Base-by-base conservation (phyloP, 139 green algal species). In the Limnomonas spitsbergensis region DNA sequence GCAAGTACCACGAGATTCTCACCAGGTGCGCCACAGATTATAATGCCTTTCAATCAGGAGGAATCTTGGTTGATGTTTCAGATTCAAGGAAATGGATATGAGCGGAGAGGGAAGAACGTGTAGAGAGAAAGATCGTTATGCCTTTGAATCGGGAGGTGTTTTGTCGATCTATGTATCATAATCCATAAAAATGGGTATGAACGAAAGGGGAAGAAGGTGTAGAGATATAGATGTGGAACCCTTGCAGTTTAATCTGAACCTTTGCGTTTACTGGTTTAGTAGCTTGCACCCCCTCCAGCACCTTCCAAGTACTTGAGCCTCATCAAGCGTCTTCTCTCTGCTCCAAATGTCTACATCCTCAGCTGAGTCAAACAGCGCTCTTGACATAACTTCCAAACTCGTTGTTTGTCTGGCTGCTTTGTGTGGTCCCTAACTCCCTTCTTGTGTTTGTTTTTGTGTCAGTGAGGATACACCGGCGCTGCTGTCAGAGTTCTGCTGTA, bases 1-100 rank as follows among this genome's bases (percentile, higher is more conserved):
- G 77, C 68, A 76, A 53, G 69, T 82, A 78, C 37, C 77, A 82
- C 36, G 77, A 82, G 53, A 40, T 82, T 4, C 37, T 82, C 42
- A 81, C 76, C 66, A 75, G 73, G 73, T 78, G 52, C 1, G 73
- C 14, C 20, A 61, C 14, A 14, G 47, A 20, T 61, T 20, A 61
- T 14, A 29, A 14, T 61, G 47, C 47, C 20, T 29, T 61, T 61
- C 14, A 20, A 20, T 29, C 20, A 14, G 20, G 20, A 61, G 47
- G 14, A 29, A 20, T 14, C 47, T 14, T 61, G 47, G 20, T 20
- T 20, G n/a, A n/a, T 61, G 47, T 61, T 29, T 61, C 20, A 20
- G 20, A 61, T 61, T 14, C 14, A 61, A 29, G 20, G 20, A 61
- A 29, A 20, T 29, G 14, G 47, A 61, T 61, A 20, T n/a, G n/a